Evolutionary conservation across 2,329 filamentous ascomycete genomes (phyloP).

Genomic region (Macrophomina tecta): DNA sequence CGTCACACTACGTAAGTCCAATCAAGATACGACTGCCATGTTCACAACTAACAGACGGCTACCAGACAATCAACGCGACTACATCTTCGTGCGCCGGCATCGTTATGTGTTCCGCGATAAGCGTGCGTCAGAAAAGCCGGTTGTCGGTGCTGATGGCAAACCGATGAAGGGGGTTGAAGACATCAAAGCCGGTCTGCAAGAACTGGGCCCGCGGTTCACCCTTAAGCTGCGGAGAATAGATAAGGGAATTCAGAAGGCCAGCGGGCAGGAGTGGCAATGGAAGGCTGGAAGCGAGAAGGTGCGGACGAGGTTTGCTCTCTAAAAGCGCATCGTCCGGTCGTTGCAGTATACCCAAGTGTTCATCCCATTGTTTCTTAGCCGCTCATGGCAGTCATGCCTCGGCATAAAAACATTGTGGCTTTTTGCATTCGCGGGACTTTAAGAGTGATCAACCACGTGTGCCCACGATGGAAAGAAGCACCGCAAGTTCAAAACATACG

Average conservation of each 20-base stretch:
- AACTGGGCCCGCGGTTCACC: constrained; percentile 82
- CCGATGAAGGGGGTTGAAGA: constrained; percentile 83
- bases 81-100: constrained; percentile 90
- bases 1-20: constrained; percentile 69
- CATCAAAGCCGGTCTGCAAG: constrained; percentile 86
- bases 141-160: constrained; percentile 81
- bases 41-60: neutral
- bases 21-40: neutral
- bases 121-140: constrained; percentile 82
- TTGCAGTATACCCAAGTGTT: constrained; percentile 14
- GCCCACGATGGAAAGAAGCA: too few species aligned
- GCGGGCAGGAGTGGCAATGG: constrained; percentile 94
- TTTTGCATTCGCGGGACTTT: too few species aligned
- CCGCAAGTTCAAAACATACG: too few species aligned
- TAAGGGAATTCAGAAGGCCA: constrained; percentile 79
- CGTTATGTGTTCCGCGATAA: constrained; percentile 94
- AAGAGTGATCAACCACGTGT: too few species aligned
- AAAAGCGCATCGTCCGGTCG: constrained; percentile 30
- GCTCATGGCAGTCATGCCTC: too few species aligned
- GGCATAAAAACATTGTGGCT: too few species aligned
- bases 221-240: constrained; percentile 90
- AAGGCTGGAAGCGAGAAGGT: constrained; percentile 94
- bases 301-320: constrained; percentile 92
- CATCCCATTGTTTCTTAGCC: neutral
- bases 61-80: constrained; percentile 85